Conservation (phyloP, 768 basidiomycete genomes). For the Trametes villosa region DNA sequence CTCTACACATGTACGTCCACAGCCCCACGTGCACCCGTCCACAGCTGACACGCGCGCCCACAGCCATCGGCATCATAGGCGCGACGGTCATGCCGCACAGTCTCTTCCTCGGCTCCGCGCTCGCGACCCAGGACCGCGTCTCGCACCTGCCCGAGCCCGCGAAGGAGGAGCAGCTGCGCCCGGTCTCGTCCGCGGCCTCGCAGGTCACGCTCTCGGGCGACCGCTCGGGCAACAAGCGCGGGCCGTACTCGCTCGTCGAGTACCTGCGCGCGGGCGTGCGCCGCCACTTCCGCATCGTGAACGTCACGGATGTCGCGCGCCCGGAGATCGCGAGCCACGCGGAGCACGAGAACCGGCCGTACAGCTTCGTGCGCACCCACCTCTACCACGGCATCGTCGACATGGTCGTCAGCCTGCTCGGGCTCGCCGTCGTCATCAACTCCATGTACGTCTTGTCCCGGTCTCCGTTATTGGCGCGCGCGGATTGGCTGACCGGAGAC, state of each 20-base stretch:
- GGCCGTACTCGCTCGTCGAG: conserved; percentile 6
- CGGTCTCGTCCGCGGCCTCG: conserved; percentile 7
- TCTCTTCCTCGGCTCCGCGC: conserved; percentile 85
- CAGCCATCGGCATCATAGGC: conserved; percentile 74
- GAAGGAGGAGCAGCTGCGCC: conserved; percentile 6
- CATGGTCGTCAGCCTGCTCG: conserved; percentile 63
- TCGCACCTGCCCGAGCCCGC: conserved; percentile 29
- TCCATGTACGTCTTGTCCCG: conserved; percentile 57
- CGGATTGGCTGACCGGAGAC: conserved; percentile 10
- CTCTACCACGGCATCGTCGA: conserved; percentile 50
- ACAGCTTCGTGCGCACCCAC: conserved; percentile 44
- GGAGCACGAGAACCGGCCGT: conserved; percentile 38
- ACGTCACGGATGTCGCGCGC: conserved; percentile 29
- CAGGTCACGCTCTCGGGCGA: conserved; percentile 24
- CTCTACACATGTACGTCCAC: conserved; percentile 65
- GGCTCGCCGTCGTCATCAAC: conserved; percentile 89
- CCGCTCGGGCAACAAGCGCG: conserved; percentile 27
- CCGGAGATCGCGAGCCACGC: conserved; percentile 49
- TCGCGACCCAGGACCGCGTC: conserved; percentile 83
- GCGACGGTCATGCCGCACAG: conserved; percentile 95
- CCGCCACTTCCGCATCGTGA: conserved; percentile 32
- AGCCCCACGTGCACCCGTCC: conserved; percentile 28
- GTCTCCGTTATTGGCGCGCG: neutral
- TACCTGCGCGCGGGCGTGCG: conserved; percentile 4
- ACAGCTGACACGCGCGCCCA: neutral